Base-by-base conservation (phyloP, 1,139 yeast species). In the Diutina scorzettiae region DNA sequence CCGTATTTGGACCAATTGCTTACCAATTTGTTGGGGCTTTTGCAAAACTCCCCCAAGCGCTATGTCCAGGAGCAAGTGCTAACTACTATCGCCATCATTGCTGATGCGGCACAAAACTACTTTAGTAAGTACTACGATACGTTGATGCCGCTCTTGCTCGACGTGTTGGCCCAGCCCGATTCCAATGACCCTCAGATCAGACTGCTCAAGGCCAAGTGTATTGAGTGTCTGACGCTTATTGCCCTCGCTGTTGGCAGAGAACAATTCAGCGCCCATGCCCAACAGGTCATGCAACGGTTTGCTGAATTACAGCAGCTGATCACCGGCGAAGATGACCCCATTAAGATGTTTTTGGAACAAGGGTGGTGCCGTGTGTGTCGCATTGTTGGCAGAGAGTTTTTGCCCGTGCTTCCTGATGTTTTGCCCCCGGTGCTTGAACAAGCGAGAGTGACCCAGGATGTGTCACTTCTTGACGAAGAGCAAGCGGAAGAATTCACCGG, bases 201-300 rank as follows among this genome's bases (percentile, higher is more conserved):
- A 49, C 64, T 82, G 44, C 68, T 91, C 47, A 84, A 84, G 58
- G 97, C 96, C 25, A 91, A 89, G 61, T 86, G 96, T 53, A 84
- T 91, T 51, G 98, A 91, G 62, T 91, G 98, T 62, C 80, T 95
- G 5, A 84, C 97, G 2, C 70, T 93, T 54, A 87, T 91, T 56
- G 97, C 97, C 0, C 68, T 81, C 43, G 98, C 98, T n/a, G 98
- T 91, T 41, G 98, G 98, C 27, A 81, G 81, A 54, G 96, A 87
- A 51, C 84, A 82, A 56, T 89, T 91, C 57, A 65, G 76, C 19
- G 81, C 85, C 21, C 86, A 84, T 54, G 77, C 85, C 37, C 76
- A 73, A 47, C 87, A 84, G 49, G 66, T 89, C 47, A 81, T 89
- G 44, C 78, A 77, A 50, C 63, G 83, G 24, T 80, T 87, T 53